Conservation (phyloP, 768 basidiomycete species). For the Amanita muscaria region DNA sequence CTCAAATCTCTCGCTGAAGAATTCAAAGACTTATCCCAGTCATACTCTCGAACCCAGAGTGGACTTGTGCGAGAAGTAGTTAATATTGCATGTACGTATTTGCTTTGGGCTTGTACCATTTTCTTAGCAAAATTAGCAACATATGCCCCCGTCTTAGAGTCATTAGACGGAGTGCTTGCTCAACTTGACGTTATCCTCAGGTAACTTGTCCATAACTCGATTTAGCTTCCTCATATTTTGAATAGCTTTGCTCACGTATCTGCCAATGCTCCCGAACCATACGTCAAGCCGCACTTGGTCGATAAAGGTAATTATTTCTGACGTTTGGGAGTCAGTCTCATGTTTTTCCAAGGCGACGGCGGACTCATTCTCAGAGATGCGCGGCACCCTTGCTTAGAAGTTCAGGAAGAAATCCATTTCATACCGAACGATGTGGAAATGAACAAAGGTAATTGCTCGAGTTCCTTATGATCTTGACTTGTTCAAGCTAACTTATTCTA, state of each 20-base stretch:
- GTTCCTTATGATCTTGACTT: too few relatives aligned
- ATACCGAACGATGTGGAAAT: slow-evolving; percentile 95
- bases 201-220: slow-evolving; percentile 28
- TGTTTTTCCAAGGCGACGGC: slow-evolving; percentile 50
- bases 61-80: slow-evolving; percentile 89
- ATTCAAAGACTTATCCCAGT: slow-evolving; percentile 54
- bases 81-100: slow-evolving; percentile 69
- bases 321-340: background rate
- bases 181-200: slow-evolving; percentile 88
- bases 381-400: slow-evolving; percentile 92
- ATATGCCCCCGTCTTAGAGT: slow-evolving; percentile 83
- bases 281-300: slow-evolving; percentile 75
- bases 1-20: slow-evolving; percentile 68
- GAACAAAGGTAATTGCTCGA: slow-evolving; percentile 73
- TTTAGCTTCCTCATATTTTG: background rate
- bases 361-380: slow-evolving; percentile 77
- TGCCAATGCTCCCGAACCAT: slow-evolving; percentile 75
- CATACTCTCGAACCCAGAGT: slow-evolving; percentile 71
- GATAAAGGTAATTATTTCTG: slow-evolving; percentile 53
- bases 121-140: slow-evolving; percentile 49
- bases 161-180: slow-evolving; percentile 74
- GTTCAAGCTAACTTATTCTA: slow-evolving; percentile 17
- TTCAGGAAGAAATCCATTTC: slow-evolving; percentile 91
- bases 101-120: background rate
- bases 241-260: slow-evolving; percentile 90